A percentile compares a stretch with the other conserved stretches of the same genome.
Evolutionary conservation across 768 basidiomycete genomes (phyloP).

Genomic region (Suillus brevipes): DNA sequence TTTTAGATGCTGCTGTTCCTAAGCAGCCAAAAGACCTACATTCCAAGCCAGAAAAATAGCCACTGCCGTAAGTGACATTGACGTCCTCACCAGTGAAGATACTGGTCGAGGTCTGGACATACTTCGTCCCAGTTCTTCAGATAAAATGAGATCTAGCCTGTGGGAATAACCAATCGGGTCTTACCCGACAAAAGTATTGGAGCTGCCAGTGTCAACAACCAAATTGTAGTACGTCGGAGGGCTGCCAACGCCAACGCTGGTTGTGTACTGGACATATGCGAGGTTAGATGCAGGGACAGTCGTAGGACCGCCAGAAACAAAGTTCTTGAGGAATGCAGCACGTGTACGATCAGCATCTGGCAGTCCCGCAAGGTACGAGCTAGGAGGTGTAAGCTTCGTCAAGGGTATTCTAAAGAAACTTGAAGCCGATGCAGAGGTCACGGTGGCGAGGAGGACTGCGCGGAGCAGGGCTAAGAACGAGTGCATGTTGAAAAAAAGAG

Average conservation of each 20-base stretch:
- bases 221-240: constrained; percentile 19
- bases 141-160: background rate
- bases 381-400: background rate
- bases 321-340: constrained; percentile 1
- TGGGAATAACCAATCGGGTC: background rate
- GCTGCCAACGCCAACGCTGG: constrained; percentile 18
- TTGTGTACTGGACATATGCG: constrained; percentile 15
- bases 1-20: background rate
- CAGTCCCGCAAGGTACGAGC: background rate
- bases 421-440: constrained; percentile 1
- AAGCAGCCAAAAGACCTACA: constrained; percentile 13
- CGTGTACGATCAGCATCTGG: constrained; percentile 8
- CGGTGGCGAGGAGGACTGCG: constrained; percentile 1
- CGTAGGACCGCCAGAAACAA: background rate
- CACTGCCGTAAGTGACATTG: constrained; percentile 6
- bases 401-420: constrained; percentile 1
- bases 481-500: background rate
- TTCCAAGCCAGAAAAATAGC: constrained; percentile 34
- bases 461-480: constrained; percentile 2
- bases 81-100: constrained; percentile 15
- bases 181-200: constrained; percentile 27
- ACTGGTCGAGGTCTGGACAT: constrained; percentile 15
- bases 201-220: constrained; percentile 25
- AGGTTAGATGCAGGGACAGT: constrained; percentile 10
- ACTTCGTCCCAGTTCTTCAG: constrained; percentile 12